phyloP scores from a whole-genome alignment of 139 green algal genomes.

The Auxenochlorella pyrenoidosa region DNA sequence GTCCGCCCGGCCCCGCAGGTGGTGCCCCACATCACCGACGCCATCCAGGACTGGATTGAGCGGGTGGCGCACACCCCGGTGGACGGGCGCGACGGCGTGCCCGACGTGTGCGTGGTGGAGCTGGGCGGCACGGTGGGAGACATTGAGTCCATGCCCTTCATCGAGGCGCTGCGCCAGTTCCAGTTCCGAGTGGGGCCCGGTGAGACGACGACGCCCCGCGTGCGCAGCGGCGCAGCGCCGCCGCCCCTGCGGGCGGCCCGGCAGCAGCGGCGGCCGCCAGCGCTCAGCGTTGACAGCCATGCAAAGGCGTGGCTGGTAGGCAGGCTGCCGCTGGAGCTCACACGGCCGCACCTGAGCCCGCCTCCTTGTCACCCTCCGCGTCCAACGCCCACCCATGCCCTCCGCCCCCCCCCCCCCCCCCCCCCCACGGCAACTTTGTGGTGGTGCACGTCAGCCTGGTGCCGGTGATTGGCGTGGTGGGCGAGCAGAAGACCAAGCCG shows the following conservation, averaged over 20 bases:
- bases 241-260: no score
- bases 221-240: no score
- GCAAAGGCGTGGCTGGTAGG: no score
- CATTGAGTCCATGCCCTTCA: slow-evolving; percentile 98
- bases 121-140: slow-evolving; percentile 98
- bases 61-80: slow-evolving; percentile 92
- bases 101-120: slow-evolving; percentile 99
- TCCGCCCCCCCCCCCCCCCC: background rate
- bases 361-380: background rate
- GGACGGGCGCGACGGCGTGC: slow-evolving; percentile 78
- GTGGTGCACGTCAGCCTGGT: slow-evolving; percentile 96
- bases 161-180: slow-evolving; percentile 92
- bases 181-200: slow-evolving; percentile 84
- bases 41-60: slow-evolving; percentile 99
- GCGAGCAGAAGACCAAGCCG: slow-evolving; percentile 99
- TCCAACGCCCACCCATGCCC: background rate
- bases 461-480: slow-evolving; percentile 96
- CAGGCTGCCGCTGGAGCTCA: no score
- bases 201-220: background rate
- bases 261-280: no score
- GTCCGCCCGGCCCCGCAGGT: slow-evolving; percentile 53
- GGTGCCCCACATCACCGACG: slow-evolving; percentile 98
- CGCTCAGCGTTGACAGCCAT: no score
- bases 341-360: background rate
- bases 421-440: slow-evolving; percentile 58